phyloP scores from a whole-genome alignment of 306 rosid genomes.

The Clitoria ternatea region DNA sequence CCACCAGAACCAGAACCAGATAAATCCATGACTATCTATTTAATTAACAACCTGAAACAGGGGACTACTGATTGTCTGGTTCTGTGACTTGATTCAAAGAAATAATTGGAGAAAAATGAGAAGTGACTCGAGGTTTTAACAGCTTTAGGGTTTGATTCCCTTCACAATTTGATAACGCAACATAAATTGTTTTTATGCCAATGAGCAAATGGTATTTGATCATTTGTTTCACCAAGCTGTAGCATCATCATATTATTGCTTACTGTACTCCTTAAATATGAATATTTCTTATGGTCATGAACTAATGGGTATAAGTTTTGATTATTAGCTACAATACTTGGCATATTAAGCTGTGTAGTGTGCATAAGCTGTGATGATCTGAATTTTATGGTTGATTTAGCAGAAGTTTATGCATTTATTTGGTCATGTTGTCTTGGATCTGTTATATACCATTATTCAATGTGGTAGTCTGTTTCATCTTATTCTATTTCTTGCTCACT shows the following conservation, averaged over 20 bases:
- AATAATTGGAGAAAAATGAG: not conserved
- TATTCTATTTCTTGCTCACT: slow-evolving; percentile 6
- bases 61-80: no score
- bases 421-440: slow-evolving; percentile 2
- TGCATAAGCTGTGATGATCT: not conserved
- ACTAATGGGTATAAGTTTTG: not conserved
- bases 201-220: not conserved
- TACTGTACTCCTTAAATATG: not conserved
- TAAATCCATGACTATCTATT: no score
- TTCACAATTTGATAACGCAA: not conserved
- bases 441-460: not conserved
- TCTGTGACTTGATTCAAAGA: not conserved
- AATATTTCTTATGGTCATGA: not conserved
- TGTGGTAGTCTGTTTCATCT: not conserved
- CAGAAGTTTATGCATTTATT: not conserved
- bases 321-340: not conserved
- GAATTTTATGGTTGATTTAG: not conserved
- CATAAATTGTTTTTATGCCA: not conserved
- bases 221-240: not conserved
- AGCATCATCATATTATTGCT: not conserved
- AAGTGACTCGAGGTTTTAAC: not conserved
- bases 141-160: not conserved
- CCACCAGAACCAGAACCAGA: no score
- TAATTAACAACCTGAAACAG: no score
- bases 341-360: not conserved